These are phyloP conservation scores for Magnaporthiopsis rhizophila DNA, from an alignment of 2,329 filamentous ascomycete species.

Conservation along the genomic window DNA sequence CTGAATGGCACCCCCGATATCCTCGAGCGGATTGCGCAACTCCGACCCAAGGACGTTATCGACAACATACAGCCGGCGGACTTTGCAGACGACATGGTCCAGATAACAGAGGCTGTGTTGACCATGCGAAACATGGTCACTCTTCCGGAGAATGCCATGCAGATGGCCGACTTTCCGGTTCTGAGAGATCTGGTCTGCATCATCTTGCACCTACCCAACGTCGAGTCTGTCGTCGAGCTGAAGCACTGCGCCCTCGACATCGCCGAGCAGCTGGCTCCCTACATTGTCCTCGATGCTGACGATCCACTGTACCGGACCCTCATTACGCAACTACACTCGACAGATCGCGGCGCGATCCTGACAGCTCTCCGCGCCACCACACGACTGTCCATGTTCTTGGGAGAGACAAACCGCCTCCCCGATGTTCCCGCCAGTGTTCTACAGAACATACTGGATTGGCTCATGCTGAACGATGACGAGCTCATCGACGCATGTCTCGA, in stretches of 20 bases:
- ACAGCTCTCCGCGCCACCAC: constrained; percentile 74
- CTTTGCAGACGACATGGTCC: constrained; percentile 62
- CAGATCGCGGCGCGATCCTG: constrained; percentile 76
- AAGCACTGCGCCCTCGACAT: constrained; percentile 90
- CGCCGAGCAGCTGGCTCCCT: constrained; percentile 81
- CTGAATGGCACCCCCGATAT: constrained; percentile 63
- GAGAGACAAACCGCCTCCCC: constrained; percentile 68
- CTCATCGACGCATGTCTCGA: constrained; percentile 82
- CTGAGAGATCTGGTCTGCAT: constrained; percentile 80
- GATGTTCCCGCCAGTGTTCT: constrained; percentile 60
- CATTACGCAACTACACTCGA: constrained; percentile 52
- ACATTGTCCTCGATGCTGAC: constrained; percentile 60
- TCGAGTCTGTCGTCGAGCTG: constrained; percentile 68
- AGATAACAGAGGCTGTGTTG: constrained; percentile 77
- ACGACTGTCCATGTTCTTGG: constrained; percentile 80
- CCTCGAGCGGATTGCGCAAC: constrained; percentile 59
- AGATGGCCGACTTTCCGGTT: constrained; percentile 66
- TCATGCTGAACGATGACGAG: constrained; percentile 82
- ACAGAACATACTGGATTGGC: constrained; percentile 62
- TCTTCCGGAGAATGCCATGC: constrained; percentile 77
- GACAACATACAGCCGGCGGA: constrained; percentile 66
- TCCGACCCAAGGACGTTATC: constrained; percentile 51
- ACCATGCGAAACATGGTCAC: constrained; percentile 96
- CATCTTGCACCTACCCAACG: constrained; percentile 65
- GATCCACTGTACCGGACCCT: constrained; percentile 77